Percentiles rank a stretch among this genome's conserved stretches.
Evolutionary conservation across 2,329 filamentous ascomycete genomes (phyloP).

Genomic region (Fusarium subglutinans): DNA sequence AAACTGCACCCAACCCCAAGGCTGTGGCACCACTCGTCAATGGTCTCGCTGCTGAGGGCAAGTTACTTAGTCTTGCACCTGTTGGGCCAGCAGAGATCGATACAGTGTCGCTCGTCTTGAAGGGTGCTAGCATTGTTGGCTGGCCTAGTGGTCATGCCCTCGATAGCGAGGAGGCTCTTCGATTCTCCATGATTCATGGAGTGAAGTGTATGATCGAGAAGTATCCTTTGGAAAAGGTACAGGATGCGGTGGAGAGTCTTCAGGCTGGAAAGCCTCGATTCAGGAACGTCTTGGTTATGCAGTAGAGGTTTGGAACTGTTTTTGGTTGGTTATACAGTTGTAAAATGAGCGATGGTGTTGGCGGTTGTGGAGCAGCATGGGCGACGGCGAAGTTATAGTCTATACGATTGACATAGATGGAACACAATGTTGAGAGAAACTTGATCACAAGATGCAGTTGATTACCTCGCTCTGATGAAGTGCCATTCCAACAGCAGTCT

Average conservation of each 20-base stretch:
- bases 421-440: not conserved
- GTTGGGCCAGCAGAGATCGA: conserved; percentile 58
- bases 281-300: conserved; percentile 53
- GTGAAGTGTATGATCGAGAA: conserved; percentile 73
- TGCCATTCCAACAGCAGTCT: not conserved
- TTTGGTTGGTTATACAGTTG: not conserved
- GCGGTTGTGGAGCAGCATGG: not conserved
- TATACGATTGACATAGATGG: not conserved
- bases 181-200: conserved; percentile 68
- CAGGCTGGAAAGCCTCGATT: conserved; percentile 55
- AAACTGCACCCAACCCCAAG: conserved; percentile 69
- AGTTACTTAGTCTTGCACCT: conserved; percentile 67
- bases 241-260: conserved; percentile 56
- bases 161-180: conserved; percentile 72
- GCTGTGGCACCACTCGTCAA: conserved; percentile 62
- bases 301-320: not conserved
- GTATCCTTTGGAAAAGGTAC: conserved; percentile 64
- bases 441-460: not conserved
- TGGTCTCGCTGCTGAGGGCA: conserved; percentile 65
- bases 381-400: not conserved
- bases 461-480: not conserved
- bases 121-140: conserved; percentile 70
- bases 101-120: conserved; percentile 52
- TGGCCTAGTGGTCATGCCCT: conserved; percentile 71
- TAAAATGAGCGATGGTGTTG: not conserved